phyloP scores from a whole-genome alignment of 1,139 yeast species.

The Saccharomyces hybrid region DNA sequence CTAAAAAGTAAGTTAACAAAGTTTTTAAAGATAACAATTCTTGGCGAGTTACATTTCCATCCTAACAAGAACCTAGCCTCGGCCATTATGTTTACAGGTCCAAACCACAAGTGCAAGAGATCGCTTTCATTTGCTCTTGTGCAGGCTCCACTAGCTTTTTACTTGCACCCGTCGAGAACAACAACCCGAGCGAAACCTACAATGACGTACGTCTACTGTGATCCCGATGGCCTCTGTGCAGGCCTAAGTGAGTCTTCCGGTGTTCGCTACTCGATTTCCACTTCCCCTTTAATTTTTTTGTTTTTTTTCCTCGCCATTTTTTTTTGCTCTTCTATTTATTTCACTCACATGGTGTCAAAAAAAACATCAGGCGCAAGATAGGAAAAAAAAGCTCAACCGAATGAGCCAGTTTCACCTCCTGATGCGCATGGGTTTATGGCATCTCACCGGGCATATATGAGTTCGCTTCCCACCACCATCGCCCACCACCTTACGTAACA shows the following conservation, averaged over 20 bases:
- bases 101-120: too few relatives aligned
- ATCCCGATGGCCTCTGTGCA: not conserved
- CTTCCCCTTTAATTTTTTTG: not conserved
- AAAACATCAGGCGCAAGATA: not conserved
- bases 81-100: too few relatives aligned
- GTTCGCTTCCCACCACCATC: not conserved
- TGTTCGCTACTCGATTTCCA: not conserved
- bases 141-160: too few relatives aligned
- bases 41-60: too few relatives aligned
- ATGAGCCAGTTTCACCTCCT: not conserved
- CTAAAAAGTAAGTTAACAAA: not conserved
- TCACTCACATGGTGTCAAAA: not conserved
- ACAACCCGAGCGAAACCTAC: not conserved
- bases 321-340: not conserved
- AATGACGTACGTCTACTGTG: not conserved
- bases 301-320: not conserved
- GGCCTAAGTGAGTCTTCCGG: not conserved
- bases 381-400: not conserved
- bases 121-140: not conserved
- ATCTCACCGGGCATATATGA: not conserved
- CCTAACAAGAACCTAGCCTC: too few relatives aligned
- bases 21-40: too few relatives aligned
- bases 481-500: not conserved
- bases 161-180: too few relatives aligned
- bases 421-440: not conserved